Base-by-base conservation (phyloP, 2,329 filamentous ascomycete genomes). In the Annulohypoxylon truncatum region DNA sequence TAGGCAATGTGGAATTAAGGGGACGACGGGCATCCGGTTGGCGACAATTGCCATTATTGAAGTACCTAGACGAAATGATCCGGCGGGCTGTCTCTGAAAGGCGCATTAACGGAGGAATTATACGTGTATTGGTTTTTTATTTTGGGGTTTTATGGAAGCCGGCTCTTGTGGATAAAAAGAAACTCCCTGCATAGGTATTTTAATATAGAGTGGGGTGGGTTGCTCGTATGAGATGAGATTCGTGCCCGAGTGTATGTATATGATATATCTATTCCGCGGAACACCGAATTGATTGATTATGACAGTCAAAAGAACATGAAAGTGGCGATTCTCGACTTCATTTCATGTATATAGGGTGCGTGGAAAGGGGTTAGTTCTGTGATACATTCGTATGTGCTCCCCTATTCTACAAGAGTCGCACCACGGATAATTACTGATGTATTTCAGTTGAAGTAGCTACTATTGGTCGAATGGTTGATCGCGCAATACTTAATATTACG, bases 91-190 rank as follows among this genome's bases (percentile, higher is more conserved):
- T 61, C 54, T 61, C 56, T 42, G 42, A 51, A 53, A 48, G 66
- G 59, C 65, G 65, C 47, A 68, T 63, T 24, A 61, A 63, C 31
- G 38, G 54, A 61, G 31, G 54, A 59, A 62, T 28, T 35, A 59
- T 59, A 56, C 66, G 60, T 60, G 51, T 24, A 52, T 51, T 35
- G 48, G 59, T 53, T 63, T 35, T 28, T 22, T 22, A 9, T 44
- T 24, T 31, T 31, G 4, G 7, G 15, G n/a, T 38, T 38, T 47
- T 26, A 6, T 4, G 22, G 44, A 38, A 61, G 54, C 52, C 56
- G 64, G 67, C 67, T 67, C 52, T 52, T 58, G 48, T 67, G 67
- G 67, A 64, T 69, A 69, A 69, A 68, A 69, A 50, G 44, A 53
- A 50, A 46, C 31, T 52, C 52, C 50, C 50, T 54, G 64, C 67